Evolutionary conservation across 306 rosid species (phyloP), one percentile per base, ranked within the genome.

Genomic region (Castanea mollissima): DNA sequence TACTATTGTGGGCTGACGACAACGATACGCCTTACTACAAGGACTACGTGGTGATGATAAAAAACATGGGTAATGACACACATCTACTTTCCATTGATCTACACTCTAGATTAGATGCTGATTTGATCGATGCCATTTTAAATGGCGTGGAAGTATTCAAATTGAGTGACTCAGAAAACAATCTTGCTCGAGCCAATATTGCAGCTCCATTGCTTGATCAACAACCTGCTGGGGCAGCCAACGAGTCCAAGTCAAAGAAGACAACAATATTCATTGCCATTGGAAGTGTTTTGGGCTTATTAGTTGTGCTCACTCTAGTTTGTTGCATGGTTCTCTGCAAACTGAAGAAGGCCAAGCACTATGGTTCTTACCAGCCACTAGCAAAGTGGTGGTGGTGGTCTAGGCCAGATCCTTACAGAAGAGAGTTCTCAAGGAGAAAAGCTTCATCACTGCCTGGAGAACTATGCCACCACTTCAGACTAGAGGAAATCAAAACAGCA

Each of bases 131-230:
- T 12, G 83, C 21, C 0, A 54, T 79, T 5, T 41, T 83, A 74
- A 83, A 83, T 5, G 86, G 86, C 2, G 5, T 79, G 0, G 86
- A 83, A 55, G 64, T 83, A 21, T 79, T 83, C 83, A 83, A 83
- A 44, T 18, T 79, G 1, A 83, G 23, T 5, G 52, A 70, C 73
- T 1, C 65, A 2, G 16, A 7, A 1, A 57, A 64, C 1, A 79
- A 79, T 6, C 81, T 79, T 1, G 86, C 11, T 3, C 0, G 32
- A 29, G 32, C 32, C 4, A 29, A 29, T 29, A 2, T 29, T 29
- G 32, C 4, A 3, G 32, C 4, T 31, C 4, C 32, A 31, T 31
- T 31, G 0, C 4, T 31, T 4, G 59, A 19, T 19, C 60, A 19
- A 19, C 23, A 38, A 38, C 46, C 10, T 31, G 0, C 46, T 41